Conservation (phyloP, 2,329 filamentous ascomycete species). For the Ilyonectria sp. region DNA sequence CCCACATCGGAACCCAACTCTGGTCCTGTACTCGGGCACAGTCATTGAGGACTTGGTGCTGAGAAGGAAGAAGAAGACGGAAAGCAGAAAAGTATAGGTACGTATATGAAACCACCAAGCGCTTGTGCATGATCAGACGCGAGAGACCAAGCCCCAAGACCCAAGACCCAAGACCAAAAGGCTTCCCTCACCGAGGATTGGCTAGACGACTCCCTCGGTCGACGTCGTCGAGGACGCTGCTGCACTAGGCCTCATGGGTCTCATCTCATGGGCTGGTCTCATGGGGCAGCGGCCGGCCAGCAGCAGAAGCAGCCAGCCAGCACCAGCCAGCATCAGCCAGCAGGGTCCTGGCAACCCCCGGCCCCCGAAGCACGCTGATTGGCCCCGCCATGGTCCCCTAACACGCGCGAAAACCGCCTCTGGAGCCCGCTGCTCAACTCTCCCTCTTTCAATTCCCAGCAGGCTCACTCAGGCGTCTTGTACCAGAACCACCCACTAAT, state of each 20-base stretch:
- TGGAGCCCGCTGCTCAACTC: conserved; percentile 45
- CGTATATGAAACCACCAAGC: conserved; percentile 30
- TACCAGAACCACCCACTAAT: conserved; percentile 50
- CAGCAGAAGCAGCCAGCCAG: conserved; percentile 5
- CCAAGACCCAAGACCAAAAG: conserved; percentile 8
- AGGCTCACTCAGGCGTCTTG: conserved; percentile 39
- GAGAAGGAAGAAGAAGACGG: conserved; percentile 14
- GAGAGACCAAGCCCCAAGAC: conserved; percentile 10
- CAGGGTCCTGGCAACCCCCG: conserved; percentile 49
- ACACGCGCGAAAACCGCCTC: conserved; percentile 51
- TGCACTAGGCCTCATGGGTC: conserved; percentile 21
- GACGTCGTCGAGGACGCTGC: conserved; percentile 2
- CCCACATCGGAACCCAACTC: conserved; percentile 15
- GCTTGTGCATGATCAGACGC: conserved; percentile 28
- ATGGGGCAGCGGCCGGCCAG: conserved; percentile 17
- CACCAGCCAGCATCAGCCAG: conserved; percentile 9
- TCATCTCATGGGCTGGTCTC: conserved; percentile 20
- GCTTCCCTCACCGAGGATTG: conserved; percentile 24
- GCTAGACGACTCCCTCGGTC: conserved; percentile 4
- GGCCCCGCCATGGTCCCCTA: conserved; percentile 48
- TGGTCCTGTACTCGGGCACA: background rate
- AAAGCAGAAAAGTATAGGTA: conserved; percentile 7
- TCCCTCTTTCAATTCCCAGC: conserved; percentile 49
- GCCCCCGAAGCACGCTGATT: conserved; percentile 49
- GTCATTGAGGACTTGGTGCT: background rate